Conservation (phyloP, 1,139 yeast genomes). For the Pichia sp. region DNA sequence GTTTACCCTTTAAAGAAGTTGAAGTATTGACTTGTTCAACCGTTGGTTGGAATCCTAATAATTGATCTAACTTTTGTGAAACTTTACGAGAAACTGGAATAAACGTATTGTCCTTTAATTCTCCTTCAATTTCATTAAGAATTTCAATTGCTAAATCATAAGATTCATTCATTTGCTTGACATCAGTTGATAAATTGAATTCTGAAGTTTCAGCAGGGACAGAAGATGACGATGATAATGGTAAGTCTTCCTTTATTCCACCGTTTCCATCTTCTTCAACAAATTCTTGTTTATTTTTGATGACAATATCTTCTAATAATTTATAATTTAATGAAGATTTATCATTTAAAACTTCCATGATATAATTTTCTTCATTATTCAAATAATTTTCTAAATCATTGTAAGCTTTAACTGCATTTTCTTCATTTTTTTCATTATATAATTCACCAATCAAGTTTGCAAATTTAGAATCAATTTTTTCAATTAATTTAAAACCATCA, state of each 20-base stretch:
- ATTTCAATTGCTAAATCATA: conserved; percentile 64
- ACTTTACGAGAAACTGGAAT: conserved; percentile 24
- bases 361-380: conserved; percentile 16
- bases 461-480: conserved; percentile 22
- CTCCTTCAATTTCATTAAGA: conserved; percentile 46
- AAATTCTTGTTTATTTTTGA: conserved; percentile 6
- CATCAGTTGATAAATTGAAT: conserved; percentile 17
- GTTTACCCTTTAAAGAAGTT: conserved; percentile 41
- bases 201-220: conserved; percentile 3
- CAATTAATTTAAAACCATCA: conserved; percentile 20
- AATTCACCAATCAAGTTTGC: conserved; percentile 14
- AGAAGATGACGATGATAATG: too few species aligned
- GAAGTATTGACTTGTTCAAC: conserved; percentile 54
- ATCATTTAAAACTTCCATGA: conserved; percentile 18
- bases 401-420: conserved; percentile 16
- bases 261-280: neutral
- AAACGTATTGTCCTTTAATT: conserved; percentile 33
- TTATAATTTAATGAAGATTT: conserved; percentile 21
- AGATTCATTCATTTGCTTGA: conserved; percentile 40
- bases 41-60: conserved; percentile 47
- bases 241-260: neutral
- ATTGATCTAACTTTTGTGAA: conserved; percentile 20
- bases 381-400: conserved; percentile 18
- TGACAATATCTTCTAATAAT: conserved; percentile 15
- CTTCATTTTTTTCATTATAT: conserved; percentile 11